Percentiles rank a stretch among this genome's conserved stretches.
Evolutionary conservation across 1,284 basidiomycete genomes (phyloP).

Genomic region (Cryptococcus floricola): DNA sequence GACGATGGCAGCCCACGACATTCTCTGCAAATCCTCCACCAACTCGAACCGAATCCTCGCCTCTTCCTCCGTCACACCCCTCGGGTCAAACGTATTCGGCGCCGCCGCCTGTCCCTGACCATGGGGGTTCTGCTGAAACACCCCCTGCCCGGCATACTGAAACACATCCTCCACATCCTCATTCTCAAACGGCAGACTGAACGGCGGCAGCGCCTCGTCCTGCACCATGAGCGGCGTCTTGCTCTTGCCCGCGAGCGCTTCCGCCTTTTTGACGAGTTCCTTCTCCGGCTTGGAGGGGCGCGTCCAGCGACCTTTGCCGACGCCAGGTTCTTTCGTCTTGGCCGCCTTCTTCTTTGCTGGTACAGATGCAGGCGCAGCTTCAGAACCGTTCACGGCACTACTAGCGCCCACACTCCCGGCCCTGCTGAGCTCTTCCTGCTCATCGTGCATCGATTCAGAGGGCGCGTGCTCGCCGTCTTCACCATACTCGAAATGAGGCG

Average conservation of each 20-base stretch:
- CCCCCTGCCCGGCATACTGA: not conserved
- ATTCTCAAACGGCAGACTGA: not conserved
- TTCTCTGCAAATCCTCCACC: conserved; percentile 76
- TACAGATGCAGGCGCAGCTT: not conserved
- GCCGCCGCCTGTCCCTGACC: not conserved
- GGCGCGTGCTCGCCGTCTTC: conserved; percentile 15
- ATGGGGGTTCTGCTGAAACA: too few relatives aligned
- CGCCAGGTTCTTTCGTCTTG: conserved; percentile 37
- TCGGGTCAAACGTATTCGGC: conserved; percentile 35
- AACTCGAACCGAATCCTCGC: conserved; percentile 33
- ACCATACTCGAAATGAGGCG: conserved; percentile 11
- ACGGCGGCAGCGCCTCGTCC: not conserved
- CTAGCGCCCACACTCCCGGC: conserved; percentile 10
- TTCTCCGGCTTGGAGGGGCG: conserved; percentile 31
- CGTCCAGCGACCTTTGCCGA: conserved; percentile 40
- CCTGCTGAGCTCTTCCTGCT: conserved; percentile 6
- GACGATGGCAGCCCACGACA: conserved; percentile 82
- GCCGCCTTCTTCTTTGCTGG: conserved; percentile 9
- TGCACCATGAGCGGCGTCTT: not conserved
- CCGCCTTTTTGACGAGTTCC: conserved; percentile 21
- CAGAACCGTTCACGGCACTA: conserved; percentile 6
- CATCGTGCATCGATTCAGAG: conserved; percentile 1
- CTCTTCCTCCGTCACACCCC: conserved; percentile 39
- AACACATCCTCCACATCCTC: not conserved
- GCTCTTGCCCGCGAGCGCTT: conserved; percentile 4